Evolutionary conservation across 768 basidiomycete genomes (phyloP), one percentile per base, ranked within the genome.

Genomic region (Mycena floridula): DNA sequence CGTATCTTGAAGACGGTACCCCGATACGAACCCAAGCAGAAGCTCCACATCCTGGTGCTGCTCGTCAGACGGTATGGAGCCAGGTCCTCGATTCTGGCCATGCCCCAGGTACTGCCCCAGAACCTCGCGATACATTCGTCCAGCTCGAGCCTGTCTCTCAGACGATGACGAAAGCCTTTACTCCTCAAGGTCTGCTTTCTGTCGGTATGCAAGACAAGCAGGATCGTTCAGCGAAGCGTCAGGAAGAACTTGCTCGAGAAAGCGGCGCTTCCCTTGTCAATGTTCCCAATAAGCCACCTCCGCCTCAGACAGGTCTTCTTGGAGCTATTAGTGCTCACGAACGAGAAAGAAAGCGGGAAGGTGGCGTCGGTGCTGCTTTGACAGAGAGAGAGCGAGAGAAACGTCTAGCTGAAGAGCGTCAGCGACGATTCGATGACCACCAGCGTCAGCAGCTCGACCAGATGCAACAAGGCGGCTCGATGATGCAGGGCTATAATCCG

Each of bases 291-390:
- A 95, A 95, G 59, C 92, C 94, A 0, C 92, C 90, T 0, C 89
- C 91, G 2, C 94, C 96, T 7, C 92, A 95, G 64, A 90, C 88
- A 35, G 96, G 96, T 28, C 75, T 98, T 35, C 81, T 99, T 40
- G 96, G 96, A 15, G 95, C 95, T 2, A 92, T 98, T 55, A 92
- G 92, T 35, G 89, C 87, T 7, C 92, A 96, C 60, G 92, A 99
- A 63, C 78, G 90, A 42, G 95, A 98, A 45, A 75, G 91, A 48
- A 91, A 95, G 58, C 82, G 92, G 23, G 93, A 95, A 47, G 94
- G 96, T 42, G 95, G 95, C 27, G 81, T 98, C 15, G 96, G 95
- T 41, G 93, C 94, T 21, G 79, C 92, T 2, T 66, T 99, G 54
- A 98, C 96, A 0, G 94, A 98, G 66, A 81, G 92, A 26, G 95